Evolutionary conservation across 768 basidiomycete species (phyloP), one percentile per base, ranked within the genome.

Genomic region (Hortiboletus flavorubellus): DNA sequence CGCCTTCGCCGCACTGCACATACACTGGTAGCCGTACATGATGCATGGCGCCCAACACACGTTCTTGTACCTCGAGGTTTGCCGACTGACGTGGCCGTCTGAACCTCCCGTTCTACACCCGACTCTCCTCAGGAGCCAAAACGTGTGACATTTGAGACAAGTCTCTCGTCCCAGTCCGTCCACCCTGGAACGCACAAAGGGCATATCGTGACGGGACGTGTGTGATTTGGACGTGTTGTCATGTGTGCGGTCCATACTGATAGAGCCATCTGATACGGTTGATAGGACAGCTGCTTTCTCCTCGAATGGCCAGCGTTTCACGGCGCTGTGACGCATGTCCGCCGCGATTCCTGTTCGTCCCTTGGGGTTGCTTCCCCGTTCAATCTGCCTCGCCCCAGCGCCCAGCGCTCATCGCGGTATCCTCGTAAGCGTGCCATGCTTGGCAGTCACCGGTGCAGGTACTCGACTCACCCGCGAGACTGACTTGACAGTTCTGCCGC

Each of bases 201-300:
- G 29, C 43, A 18, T 8, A 26, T 35, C 35, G 55, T 49, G 50
- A 52, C 50, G 55, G 31, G 46, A 7, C 45, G 41, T 48, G 40
- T 39, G 42, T 46, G 35, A 55, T 34, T 44, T 45, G 41, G 60
- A 41, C 43, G 44, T 41, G 33, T 41, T 43, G 33, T 48, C 57
- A 44, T 53, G 44, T 10, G 38, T 35, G 41, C 39, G 49, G 47
- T 38, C 37, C 35, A 37, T 4, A 23, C 45, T 56, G 63, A 63
- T 56, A 61, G 59, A 45, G 43, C 53, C 63, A 64, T 66, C 64
- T 67, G 65, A 65, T 64, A 65, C 64, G 64, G 53, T 47, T 65
- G 64, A 66, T 65, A 67, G 64, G 62, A 52, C 60, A 29, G 47
- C 34, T 44, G 14, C 47, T 33, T 30, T 26, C 51, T 49, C 50